Percentiles rank a stretch among this genome's conserved stretches.
Conservation (phyloP, 345 rosid species). For the Trapa bicornis region DNA sequence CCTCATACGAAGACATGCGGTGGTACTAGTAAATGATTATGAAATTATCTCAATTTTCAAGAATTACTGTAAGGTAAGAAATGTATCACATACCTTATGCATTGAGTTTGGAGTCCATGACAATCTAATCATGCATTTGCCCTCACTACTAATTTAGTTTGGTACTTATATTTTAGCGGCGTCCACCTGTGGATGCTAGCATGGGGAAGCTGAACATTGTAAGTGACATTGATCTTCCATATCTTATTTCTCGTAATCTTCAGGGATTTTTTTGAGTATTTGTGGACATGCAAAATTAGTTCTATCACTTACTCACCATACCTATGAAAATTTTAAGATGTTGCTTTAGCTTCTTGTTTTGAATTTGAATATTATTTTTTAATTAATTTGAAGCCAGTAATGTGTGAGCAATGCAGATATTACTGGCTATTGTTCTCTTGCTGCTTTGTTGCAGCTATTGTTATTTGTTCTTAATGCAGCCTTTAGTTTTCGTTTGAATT, state of each 20-base stretch:
- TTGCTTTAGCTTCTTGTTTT: no score
- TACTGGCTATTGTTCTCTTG: neutral
- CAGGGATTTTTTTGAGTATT: neutral
- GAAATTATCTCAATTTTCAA: constrained; percentile 48
- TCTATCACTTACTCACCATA: neutral
- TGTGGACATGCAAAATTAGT: neutral
- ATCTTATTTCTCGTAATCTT: neutral
- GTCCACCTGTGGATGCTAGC: constrained; percentile 45
- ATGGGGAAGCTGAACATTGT: constrained; percentile 56
- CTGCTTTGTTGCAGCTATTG: neutral
- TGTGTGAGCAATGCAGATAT: neutral
- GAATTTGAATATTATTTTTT: neutral
- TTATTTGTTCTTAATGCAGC: neutral
- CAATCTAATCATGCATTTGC: neutral
- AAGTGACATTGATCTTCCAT: constrained; percentile 16
- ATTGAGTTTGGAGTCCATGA: neutral
- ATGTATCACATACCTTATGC: constrained; percentile 3
- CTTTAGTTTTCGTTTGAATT: neutral
- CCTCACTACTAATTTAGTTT: neutral
- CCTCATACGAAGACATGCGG: constrained; percentile 63
- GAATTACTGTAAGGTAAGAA: constrained; percentile 67
- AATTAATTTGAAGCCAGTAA: neutral
- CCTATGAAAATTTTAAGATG: neutral
- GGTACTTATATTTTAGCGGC: constrained; percentile 33
- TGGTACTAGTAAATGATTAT: constrained; percentile 60